These are phyloP conservation scores for Lentinula sp. DNA, from an alignment of 768 basidiomycete species.

Conservation along the genomic window DNA sequence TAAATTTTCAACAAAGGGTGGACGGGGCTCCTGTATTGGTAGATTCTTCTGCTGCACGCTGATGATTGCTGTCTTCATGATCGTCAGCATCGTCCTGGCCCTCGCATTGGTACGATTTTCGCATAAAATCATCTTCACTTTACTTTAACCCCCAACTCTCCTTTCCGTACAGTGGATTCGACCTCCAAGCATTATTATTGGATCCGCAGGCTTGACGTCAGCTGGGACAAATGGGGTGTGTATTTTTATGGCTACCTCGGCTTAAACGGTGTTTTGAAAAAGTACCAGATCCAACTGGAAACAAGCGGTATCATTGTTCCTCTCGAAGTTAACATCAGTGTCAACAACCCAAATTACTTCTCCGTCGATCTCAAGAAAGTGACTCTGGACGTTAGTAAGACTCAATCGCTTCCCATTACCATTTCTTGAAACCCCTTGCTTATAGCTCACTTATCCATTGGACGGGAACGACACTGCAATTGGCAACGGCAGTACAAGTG, in stretches of 20 bases:
- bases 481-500: slow-evolving; percentile 50
- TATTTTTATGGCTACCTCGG: not conserved
- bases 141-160: not conserved
- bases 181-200: slow-evolving; percentile 64
- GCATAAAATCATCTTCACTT: not conserved
- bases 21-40: slow-evolving; percentile 53
- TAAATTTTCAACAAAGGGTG: slow-evolving; percentile 36
- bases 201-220: slow-evolving; percentile 34
- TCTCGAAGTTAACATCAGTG: slow-evolving; percentile 67
- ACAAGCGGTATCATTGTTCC: slow-evolving; percentile 43
- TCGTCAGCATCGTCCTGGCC: slow-evolving; percentile 60
- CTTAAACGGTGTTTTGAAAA: not conserved
- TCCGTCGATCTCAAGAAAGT: slow-evolving; percentile 60
- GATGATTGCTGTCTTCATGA: slow-evolving; percentile 56
- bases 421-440: not conserved
- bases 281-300: slow-evolving; percentile 28
- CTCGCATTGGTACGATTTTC: slow-evolving; percentile 54
- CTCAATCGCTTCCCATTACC: not conserved
- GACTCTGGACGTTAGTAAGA: slow-evolving; percentile 44
- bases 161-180: slow-evolving; percentile 56
- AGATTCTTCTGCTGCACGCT: slow-evolving; percentile 75
- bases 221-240: slow-evolving; percentile 41
- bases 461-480: slow-evolving; percentile 63
- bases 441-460: slow-evolving; percentile 70
- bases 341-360: slow-evolving; percentile 81